Evolutionary conservation across 768 basidiomycete species (phyloP).

Genomic region (Suillus fuscotomentosus): DNA sequence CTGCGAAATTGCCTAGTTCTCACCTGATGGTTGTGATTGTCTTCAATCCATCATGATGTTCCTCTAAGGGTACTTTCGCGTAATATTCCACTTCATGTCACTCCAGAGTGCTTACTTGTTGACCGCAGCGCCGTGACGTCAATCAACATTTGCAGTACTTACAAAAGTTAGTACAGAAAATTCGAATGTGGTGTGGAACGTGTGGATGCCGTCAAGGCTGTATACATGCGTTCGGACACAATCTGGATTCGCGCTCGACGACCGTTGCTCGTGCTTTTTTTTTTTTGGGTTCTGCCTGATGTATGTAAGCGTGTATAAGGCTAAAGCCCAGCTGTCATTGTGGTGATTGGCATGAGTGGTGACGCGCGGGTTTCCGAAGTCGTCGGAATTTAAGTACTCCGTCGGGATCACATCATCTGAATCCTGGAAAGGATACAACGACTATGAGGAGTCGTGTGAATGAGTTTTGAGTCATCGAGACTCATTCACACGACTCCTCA

Average conservation of each 20-base stretch:
- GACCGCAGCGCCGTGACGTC: background rate
- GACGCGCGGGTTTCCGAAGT: background rate
- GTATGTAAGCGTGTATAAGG: background rate
- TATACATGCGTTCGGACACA: background rate
- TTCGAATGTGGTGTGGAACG: background rate
- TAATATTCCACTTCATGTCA: background rate
- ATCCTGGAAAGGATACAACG: conserved; percentile 3
- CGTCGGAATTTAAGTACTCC: background rate
- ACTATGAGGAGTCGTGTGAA: background rate
- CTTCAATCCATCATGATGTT: background rate
- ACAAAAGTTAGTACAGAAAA: background rate
- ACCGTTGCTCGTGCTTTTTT: too few species aligned
- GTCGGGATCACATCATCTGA: conserved; percentile 2
- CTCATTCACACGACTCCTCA: too few species aligned
- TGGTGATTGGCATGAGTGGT: background rate
- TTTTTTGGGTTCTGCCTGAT: background rate
- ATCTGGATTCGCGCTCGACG: background rate
- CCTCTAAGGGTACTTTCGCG: background rate
- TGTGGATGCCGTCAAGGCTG: background rate
- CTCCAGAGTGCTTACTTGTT: background rate
- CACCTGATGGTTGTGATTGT: background rate
- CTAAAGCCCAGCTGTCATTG: background rate
- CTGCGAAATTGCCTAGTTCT: background rate
- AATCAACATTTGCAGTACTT: background rate
- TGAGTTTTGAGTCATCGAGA: background rate